Evolutionary conservation across 192 early-diverging fungal species (phyloP), one percentile per base, ranked within the genome.

Genomic region (Cladochytrium replicatum): DNA sequence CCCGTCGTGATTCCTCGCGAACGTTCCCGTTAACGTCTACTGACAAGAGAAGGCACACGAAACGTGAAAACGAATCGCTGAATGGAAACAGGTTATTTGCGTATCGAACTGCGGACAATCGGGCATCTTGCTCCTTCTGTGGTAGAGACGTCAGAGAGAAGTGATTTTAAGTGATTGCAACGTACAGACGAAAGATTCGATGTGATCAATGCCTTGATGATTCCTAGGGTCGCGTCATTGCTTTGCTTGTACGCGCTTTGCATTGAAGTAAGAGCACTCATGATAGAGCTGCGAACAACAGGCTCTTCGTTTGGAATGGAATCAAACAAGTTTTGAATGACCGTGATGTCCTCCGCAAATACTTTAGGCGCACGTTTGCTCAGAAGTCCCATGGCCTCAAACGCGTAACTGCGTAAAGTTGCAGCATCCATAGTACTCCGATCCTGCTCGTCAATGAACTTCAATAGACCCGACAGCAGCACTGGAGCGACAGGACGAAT

Each of bases 301-400:
- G 68, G 62, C 0, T 75, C 53, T 40, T 88, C 83, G 5, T 50
- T 40, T 13, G 62, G 54, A 2, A 97, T 54, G 8, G 84, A 79
- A 0, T 55, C 76, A 60, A 97, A 93, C 52, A 94, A 77, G 3
- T 57, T 45, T 1, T 67, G 52, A 4, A 91, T 42, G 15, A 90
- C 71, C 0, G 66, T 44, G 26, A 83, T 46, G 48, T 89, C 83
- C 26, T 63, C 65, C 3, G 66, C 57, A n/a, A 81, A 79, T 9
- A 87, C 52, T 22, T 68, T 58, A 0, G 90, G 88, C 2, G 79
- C 86, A 61, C 83, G 71, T 45, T 78, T 83, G 0, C 78, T 77
- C 9, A 97, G 58, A 15, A 86, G 51, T 7, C 91, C 87, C 42
- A 85, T 71, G 1, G 87, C 83, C 27, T 89, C 84, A 61, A 87